Evolutionary conservation across 1,284 basidiomycete genomes (phyloP), one percentile per base, ranked within the genome.

Genomic region (Fistulina hepatica): DNA sequence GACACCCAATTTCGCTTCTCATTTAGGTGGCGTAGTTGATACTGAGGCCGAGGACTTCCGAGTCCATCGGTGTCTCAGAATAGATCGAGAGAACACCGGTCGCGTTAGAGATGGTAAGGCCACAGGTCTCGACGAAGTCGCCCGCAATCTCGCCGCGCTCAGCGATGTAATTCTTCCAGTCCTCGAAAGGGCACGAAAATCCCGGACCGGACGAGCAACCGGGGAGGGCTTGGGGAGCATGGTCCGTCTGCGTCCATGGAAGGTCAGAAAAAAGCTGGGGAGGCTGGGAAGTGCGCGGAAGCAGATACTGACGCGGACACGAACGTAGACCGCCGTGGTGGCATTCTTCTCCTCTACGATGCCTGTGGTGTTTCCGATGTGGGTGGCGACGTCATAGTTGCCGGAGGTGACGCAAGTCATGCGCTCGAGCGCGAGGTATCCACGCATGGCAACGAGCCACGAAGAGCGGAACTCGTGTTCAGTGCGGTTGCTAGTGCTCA

Each of bases 381-480:
- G 47, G 19, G 40, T 31, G 17, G 46, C 44, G 28, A 41, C 25
- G 4, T 23, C 19, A 15, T 21, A 34, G 34, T 33, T 41, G 32
- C 28, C 34, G 8, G 45, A 33, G 20, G 34, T 12, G 13, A 45
- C 45, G 48, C 65, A 67, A 2, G 54, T 50, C 13, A 66, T 44
- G 3, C 61, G 53, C 44, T 67, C 65, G 9, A 66, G 46, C 1
- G 64, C 61, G 34, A 65, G 47, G 36, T 62, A 56, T 1, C 64
- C 63, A 2, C 57, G 49, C 51, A 67, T 66, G 5, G 58, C 50
- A 10, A 65, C 60, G 22, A 65, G 49, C 41, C 58, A 56, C 1
- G 61, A 61, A 4, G 62, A 49, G 32, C 59, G 58, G 52, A 65
- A 66, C 12, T 50, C 46, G 34, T 59, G 60, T 10, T 36, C 33